A percentile compares a stretch with the other conserved stretches of the same genome.
phyloP scores from a whole-genome alignment of 805 yeast species.

The Yamadazyma sp. region DNA sequence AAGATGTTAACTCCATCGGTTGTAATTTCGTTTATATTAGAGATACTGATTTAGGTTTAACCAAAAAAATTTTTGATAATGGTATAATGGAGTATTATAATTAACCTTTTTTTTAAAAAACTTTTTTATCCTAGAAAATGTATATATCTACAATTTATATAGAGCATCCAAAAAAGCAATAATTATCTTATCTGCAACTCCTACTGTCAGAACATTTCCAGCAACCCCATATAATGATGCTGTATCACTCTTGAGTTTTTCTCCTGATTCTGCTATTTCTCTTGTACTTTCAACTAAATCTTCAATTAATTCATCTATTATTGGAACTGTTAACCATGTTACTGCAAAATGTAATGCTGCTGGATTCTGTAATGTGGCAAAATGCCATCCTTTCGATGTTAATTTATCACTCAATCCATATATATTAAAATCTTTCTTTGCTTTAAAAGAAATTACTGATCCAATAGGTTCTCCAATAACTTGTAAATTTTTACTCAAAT shows the following conservation, averaged over 20 bases:
- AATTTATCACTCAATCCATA: conserved; percentile 77
- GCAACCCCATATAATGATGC: conserved; percentile 96
- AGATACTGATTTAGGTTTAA: conserved; percentile 55
- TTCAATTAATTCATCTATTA: conserved; percentile 55
- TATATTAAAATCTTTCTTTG: conserved; percentile 50
- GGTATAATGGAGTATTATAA: conserved; percentile 37
- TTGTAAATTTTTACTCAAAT: conserved; percentile 50
- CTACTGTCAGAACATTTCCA: conserved; percentile 79
- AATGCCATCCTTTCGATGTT: conserved; percentile 78
- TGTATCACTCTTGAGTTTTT: conserved; percentile 48
- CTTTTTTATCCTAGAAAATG: too few species aligned
- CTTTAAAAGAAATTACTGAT: conserved; percentile 78
- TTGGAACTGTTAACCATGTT: conserved; percentile 64
- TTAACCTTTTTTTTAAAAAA: too few species aligned
- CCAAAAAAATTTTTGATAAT: conserved; percentile 49
- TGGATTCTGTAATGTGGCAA: conserved; percentile 83
- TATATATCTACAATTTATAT: conserved; percentile 57
- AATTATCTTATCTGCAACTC: conserved; percentile 77
- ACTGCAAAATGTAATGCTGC: conserved; percentile 89
- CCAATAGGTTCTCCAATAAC: conserved; percentile 83
- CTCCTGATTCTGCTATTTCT: conserved; percentile 27
- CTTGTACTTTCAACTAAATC: conserved; percentile 48
- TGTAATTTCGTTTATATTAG: conserved; percentile 65
- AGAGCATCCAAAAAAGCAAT: conserved; percentile 79
- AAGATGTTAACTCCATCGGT: conserved; percentile 69